Evolutionary conservation across 768 basidiomycete species (phyloP).

Genomic region (Tulasnella sp.): DNA sequence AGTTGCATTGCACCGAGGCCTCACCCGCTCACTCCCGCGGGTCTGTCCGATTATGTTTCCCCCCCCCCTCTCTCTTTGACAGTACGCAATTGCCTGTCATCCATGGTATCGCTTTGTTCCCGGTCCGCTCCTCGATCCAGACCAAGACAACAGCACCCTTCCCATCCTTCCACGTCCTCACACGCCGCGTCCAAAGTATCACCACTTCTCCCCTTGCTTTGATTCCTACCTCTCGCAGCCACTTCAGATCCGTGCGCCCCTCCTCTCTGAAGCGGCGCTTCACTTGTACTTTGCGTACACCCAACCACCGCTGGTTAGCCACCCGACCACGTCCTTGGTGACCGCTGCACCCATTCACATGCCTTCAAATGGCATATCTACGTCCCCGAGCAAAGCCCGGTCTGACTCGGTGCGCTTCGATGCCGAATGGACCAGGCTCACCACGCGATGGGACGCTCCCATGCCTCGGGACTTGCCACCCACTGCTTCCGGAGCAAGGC

Average conservation of each 20-base stretch:
- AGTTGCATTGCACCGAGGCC: background rate
- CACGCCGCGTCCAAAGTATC: slow-evolving; percentile 5
- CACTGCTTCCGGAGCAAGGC: slow-evolving; percentile 20
- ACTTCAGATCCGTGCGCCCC: slow-evolving; percentile 2
- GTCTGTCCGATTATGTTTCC: background rate
- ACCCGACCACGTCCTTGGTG: background rate
- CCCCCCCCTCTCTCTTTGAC: too few species aligned
- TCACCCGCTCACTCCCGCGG: background rate
- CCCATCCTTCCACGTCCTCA: slow-evolving; percentile 6
- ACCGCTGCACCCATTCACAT: background rate
- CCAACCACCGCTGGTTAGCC: background rate
- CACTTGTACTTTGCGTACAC: background rate
- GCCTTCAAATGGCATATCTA: background rate
- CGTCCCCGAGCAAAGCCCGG: background rate
- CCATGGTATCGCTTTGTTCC: slow-evolving; percentile 8
- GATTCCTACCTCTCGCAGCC: slow-evolving; percentile 5
- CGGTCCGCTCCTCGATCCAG: background rate
- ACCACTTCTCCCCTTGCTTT: slow-evolving; percentile 1
- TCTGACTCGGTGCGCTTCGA: slow-evolving; percentile 34
- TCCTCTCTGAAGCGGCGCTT: slow-evolving; percentile 5
- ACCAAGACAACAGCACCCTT: background rate
- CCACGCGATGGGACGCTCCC: slow-evolving; percentile 36
- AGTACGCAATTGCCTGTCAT: slow-evolving; percentile 3
- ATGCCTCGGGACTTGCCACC: slow-evolving; percentile 20
- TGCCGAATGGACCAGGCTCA: slow-evolving; percentile 45